Conservation (phyloP, 2,329 filamentous ascomycete species). For the Hypocreales sp. region DNA sequence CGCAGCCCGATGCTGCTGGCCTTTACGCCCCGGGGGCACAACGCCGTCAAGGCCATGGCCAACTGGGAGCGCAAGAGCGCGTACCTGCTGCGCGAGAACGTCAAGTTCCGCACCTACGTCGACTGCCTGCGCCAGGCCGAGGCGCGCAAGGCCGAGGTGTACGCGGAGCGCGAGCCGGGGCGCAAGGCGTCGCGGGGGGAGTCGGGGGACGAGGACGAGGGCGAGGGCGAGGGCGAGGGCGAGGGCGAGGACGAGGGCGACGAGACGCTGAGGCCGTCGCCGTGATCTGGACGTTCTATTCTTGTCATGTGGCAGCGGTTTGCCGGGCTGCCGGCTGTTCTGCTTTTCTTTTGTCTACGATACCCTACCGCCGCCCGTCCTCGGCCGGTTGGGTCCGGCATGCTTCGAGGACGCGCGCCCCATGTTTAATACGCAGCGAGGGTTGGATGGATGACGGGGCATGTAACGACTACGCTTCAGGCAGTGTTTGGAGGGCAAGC, state of each 20-base stretch:
- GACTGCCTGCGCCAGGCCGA: conserved; percentile 66
- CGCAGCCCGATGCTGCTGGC: conserved; percentile 77
- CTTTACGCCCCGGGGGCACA: conserved; percentile 71
- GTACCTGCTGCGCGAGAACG: conserved; percentile 82
- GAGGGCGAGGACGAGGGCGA: conserved; percentile 16
- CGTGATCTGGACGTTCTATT: neutral
- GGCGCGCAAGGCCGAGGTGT: conserved; percentile 53
- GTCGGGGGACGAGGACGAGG: conserved; percentile 23
- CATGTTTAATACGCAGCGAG: too few relatives aligned
- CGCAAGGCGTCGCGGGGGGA: conserved; percentile 32
- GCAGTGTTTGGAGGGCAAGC: too few relatives aligned
- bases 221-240: conserved; percentile 9
- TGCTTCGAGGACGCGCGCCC: too few relatives aligned
- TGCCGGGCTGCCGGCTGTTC: too few relatives aligned
- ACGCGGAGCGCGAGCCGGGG: conserved; percentile 40
- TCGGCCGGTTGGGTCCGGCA: too few relatives aligned
- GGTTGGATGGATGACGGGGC: too few relatives aligned
- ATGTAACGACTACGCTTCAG: too few relatives aligned
- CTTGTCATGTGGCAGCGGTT: neutral
- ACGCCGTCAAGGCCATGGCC: conserved; percentile 69
- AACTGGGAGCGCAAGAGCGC: conserved; percentile 97
- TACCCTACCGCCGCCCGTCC: too few relatives aligned
- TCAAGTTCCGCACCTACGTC: conserved; percentile 93
- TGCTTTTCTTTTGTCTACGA: neutral
- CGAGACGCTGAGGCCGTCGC: conserved; percentile 16